phyloP scores from a whole-genome alignment of 164 flowering plant species.

The Vitis riparia region DNA sequence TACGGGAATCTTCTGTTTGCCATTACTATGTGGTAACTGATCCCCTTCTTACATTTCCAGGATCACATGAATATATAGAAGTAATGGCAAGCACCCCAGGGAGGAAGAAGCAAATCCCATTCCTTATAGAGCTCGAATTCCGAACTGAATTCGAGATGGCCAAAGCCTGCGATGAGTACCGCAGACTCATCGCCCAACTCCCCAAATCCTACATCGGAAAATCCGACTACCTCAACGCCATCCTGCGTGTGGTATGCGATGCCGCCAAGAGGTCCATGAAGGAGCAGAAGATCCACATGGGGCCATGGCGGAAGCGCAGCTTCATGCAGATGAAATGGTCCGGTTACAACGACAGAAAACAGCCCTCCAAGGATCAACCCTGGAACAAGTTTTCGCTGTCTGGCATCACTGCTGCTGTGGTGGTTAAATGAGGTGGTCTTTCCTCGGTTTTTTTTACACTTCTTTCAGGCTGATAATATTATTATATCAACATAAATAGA shows the following conservation, averaged over 20 bases:
- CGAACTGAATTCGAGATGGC: conserved; percentile 41
- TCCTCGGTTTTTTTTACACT: no score
- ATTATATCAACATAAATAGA: no score
- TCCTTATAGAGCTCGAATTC: conserved; percentile 41
- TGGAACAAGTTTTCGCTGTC: neutral
- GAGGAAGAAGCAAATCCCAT: conserved; percentile 24
- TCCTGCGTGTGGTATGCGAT: conserved; percentile 31
- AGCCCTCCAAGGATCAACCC: neutral
- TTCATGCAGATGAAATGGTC: conserved; percentile 66
- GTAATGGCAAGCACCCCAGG: conserved; percentile 19
- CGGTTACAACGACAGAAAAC: neutral
- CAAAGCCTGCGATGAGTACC: conserved; percentile 38
- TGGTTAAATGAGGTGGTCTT: neutral
- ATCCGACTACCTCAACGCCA: conserved; percentile 32
- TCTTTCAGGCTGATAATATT: no score
- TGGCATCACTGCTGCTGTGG: neutral
- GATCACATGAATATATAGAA: conserved; percentile 45
- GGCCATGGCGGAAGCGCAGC: conserved; percentile 52
- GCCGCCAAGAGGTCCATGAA: conserved; percentile 46
- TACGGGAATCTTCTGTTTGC: neutral
- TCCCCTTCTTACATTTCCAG: conserved; percentile 11
- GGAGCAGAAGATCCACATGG: conserved; percentile 48
- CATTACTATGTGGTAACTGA: no score
- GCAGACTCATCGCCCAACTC: conserved; percentile 19
- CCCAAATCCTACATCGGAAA: conserved; percentile 44